phyloP scores from a whole-genome alignment of 1,284 basidiomycete genomes.

The Leucoagaricus sp. region DNA sequence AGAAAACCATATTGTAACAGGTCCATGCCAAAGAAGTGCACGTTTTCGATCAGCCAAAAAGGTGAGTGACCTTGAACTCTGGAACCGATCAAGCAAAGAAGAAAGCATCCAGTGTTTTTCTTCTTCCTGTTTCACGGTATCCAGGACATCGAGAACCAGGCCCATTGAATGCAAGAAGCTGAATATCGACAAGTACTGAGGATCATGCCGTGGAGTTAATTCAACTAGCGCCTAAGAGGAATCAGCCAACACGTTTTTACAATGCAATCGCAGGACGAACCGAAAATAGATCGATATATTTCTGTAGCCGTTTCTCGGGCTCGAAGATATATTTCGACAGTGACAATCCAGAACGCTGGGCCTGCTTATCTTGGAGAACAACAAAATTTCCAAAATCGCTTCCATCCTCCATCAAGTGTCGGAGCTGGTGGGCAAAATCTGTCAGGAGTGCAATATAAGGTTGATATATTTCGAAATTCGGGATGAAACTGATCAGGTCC shows the following conservation, averaged over 20 bases:
- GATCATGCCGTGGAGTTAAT: slow-evolving; percentile 67
- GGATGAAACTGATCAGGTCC: slow-evolving; percentile 45
- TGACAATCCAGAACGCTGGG: slow-evolving; percentile 58
- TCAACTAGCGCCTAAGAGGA: slow-evolving; percentile 51
- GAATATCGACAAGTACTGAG: slow-evolving; percentile 67
- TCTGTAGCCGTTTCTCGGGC: slow-evolving; percentile 72
- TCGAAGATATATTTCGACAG: slow-evolving; percentile 72
- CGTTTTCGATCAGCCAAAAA: slow-evolving; percentile 71
- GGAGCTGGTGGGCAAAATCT: slow-evolving; percentile 56
- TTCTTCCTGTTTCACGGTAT: slow-evolving; percentile 81
- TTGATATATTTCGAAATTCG: slow-evolving; percentile 78
- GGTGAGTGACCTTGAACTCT: slow-evolving; percentile 53
- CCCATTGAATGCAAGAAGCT: slow-evolving; percentile 70
- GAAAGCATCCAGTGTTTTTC: slow-evolving; percentile 80
- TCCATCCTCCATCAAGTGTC: slow-evolving; percentile 51
- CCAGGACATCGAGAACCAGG: slow-evolving; percentile 71
- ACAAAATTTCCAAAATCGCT: slow-evolving; percentile 87
- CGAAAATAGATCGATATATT: slow-evolving; percentile 74
- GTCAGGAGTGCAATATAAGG: slow-evolving; percentile 80
- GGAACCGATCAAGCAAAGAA: slow-evolving; percentile 57
- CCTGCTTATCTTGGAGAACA: slow-evolving; percentile 62
- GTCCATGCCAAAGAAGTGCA: slow-evolving; percentile 69
- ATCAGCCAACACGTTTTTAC: neutral
- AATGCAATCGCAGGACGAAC: slow-evolving; percentile 47
- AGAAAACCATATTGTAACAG: slow-evolving; percentile 21